phyloP scores from a whole-genome alignment of 2,329 filamentous ascomycete genomes.

The Tolypocladium amazonense region DNA sequence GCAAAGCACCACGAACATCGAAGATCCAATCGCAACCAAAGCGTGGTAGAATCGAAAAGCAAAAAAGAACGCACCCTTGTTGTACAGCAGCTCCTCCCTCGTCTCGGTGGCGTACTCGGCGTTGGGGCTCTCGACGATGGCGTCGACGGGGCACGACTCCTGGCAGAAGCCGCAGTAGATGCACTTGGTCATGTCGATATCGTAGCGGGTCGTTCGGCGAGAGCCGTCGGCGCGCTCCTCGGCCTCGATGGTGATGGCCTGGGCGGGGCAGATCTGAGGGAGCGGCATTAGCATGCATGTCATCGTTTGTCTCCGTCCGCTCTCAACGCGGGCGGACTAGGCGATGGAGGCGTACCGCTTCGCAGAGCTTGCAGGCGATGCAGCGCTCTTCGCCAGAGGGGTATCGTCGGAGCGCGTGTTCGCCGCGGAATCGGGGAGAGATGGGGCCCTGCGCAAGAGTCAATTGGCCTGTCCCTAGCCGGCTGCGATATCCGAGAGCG shows the following conservation, averaged over 20 bases:
- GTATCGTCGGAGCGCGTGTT: slow-evolving; percentile 93
- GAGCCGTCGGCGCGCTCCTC: slow-evolving; percentile 96
- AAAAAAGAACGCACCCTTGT: slow-evolving; percentile 52
- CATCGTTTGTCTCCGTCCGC: neutral
- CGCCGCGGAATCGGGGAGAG: slow-evolving; percentile 93
- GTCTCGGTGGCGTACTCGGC: slow-evolving; percentile 55
- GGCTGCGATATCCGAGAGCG: neutral
- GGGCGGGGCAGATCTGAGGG: slow-evolving; percentile 74
- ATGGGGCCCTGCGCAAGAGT: slow-evolving; percentile 62
- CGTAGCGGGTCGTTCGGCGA: slow-evolving; percentile 90
- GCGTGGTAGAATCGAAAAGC: neutral
- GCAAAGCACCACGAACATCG: neutral
- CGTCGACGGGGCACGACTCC: slow-evolving; percentile 96
- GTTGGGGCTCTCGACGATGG: slow-evolving; percentile 59
- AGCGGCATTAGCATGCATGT: neutral
- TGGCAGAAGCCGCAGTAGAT: slow-evolving; percentile 99
- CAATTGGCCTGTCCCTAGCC: slow-evolving; percentile 6
- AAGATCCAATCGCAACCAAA: neutral
- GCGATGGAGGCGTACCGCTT: slow-evolving; percentile 48
- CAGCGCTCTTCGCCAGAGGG: slow-evolving; percentile 96
- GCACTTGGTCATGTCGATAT: slow-evolving; percentile 99
- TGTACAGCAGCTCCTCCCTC: slow-evolving; percentile 91
- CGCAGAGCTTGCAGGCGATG: slow-evolving; percentile 99
- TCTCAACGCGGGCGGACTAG: neutral
- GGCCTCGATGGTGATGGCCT: slow-evolving; percentile 98